These are phyloP conservation scores for Taxawa tesnikishii DNA, from an alignment of 2,329 filamentous ascomycete genomes.

Conservation along the genomic window DNA sequence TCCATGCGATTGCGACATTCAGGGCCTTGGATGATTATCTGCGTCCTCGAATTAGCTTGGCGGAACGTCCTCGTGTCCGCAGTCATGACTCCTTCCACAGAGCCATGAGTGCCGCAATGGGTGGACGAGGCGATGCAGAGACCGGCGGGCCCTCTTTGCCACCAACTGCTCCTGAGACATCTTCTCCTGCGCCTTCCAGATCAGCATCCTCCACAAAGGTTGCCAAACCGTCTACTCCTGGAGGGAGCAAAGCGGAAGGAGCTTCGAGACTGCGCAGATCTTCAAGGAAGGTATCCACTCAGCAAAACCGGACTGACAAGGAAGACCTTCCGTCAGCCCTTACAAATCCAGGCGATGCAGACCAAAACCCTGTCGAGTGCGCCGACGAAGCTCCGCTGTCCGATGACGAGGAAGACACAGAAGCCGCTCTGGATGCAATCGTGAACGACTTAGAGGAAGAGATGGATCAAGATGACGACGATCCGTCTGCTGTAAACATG, in stretches of 20 bases:
- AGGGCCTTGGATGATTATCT: constrained; percentile 94
- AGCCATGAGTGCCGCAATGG: constrained; percentile 65
- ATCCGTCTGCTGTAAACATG: constrained; percentile 80
- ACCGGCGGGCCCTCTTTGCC: constrained; percentile 10
- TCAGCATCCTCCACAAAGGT: neutral
- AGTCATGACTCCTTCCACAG: constrained; percentile 49
- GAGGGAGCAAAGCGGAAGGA: constrained; percentile 2
- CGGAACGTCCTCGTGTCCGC: constrained; percentile 56
- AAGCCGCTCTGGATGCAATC: constrained; percentile 64
- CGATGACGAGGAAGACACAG: constrained; percentile 42
- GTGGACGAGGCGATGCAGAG: constrained; percentile 20
- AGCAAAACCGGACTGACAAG: constrained; percentile 9
- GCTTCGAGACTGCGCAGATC: constrained; percentile 17
- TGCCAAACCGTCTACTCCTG: constrained; percentile 3
- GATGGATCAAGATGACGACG: constrained; percentile 59
- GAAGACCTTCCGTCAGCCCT: constrained; percentile 32
- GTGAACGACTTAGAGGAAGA: constrained; percentile 83
- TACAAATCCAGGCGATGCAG: constrained; percentile 46
- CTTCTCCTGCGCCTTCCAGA: neutral
- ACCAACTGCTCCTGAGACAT: constrained; percentile 1
- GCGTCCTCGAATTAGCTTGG: constrained; percentile 71
- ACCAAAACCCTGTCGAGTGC: constrained; percentile 69
- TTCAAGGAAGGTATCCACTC: constrained; percentile 17
- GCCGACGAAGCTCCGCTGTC: constrained; percentile 81
- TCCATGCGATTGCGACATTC: constrained; percentile 96